Conservation (phyloP, 2,329 filamentous ascomycete genomes). For the Diplodia sapinea region DNA sequence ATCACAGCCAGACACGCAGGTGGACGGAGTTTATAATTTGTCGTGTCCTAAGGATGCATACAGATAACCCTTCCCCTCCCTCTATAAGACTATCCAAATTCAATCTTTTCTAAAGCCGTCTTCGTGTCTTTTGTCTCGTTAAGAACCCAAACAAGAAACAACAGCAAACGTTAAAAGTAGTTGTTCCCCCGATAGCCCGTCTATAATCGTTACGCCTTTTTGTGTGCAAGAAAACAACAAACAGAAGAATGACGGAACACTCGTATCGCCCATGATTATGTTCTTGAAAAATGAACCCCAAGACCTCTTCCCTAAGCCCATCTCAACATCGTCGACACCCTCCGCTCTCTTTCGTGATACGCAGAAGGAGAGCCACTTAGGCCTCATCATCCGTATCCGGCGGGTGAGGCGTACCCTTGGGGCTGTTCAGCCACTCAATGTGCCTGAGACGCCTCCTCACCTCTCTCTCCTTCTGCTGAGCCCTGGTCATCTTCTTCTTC, state of each 20-base stretch:
- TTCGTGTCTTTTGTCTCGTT: not conserved
- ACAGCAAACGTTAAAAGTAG: not conserved
- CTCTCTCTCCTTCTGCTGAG: conserved; percentile 93
- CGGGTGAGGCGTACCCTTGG: conserved; percentile 54
- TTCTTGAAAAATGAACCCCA: conserved; percentile 11
- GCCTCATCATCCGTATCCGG: conserved; percentile 51
- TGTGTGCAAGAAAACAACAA: not conserved
- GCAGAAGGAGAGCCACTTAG: conserved; percentile 9
- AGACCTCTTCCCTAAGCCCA: not conserved
- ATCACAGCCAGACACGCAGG: not conserved
- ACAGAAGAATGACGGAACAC: not conserved
- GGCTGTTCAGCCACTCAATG: conserved; percentile 77
- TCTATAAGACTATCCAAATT: not conserved
- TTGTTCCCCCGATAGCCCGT: not conserved
- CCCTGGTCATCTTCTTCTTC: conserved; percentile 99
- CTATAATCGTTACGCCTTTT: conserved; percentile 17
- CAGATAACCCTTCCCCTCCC: not conserved
- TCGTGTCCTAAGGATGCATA: not conserved
- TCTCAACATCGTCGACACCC: not conserved
- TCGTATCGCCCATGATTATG: conserved; percentile 3
- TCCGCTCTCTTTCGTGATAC: too few relatives aligned
- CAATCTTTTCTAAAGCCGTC: not conserved
- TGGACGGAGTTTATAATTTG: not conserved
- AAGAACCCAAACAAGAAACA: conserved; percentile 1
- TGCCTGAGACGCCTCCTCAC: conserved; percentile 85